Conservation (phyloP, 1,284 basidiomycete genomes). For the Coriolopsis trogii region DNA sequence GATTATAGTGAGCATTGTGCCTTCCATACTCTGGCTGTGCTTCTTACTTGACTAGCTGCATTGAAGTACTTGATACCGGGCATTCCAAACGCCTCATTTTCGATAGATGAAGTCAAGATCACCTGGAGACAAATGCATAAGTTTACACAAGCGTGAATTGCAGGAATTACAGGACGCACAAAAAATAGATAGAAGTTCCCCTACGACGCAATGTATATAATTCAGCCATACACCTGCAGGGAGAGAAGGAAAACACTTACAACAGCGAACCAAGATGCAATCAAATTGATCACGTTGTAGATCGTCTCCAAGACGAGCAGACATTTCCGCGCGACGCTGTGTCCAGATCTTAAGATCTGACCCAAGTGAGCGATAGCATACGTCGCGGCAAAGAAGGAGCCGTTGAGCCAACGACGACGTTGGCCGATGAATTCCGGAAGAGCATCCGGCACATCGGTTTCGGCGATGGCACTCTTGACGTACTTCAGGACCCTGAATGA, state of each 20-base stretch:
- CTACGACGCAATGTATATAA: conserved; percentile 35
- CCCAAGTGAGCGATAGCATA: conserved; percentile 83
- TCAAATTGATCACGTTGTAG: conserved; percentile 88
- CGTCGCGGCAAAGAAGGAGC: conserved; percentile 94
- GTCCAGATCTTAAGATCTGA: conserved; percentile 86
- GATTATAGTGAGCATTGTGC: no score
- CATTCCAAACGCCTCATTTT: conserved; percentile 74
- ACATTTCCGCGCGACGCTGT: conserved; percentile 78
- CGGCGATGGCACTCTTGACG: conserved; percentile 93
- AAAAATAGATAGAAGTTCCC: conserved; percentile 98
- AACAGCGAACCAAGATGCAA: conserved; percentile 93
- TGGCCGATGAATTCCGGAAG: conserved; percentile 96
- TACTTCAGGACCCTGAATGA: conserved; percentile 85
- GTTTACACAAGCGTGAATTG: conserved; percentile 43
- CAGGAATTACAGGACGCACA: conserved; percentile 76
- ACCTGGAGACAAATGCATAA: conserved; percentile 36
- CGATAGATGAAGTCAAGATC: conserved; percentile 87
- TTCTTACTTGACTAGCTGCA: conserved; percentile 70
- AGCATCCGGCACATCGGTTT: conserved; percentile 95
- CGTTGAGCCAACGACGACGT: conserved; percentile 89
- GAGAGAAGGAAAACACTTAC: conserved; percentile 46
- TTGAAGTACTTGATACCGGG: conserved; percentile 80
- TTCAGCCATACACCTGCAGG: background rate
- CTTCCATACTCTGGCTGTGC: no score
- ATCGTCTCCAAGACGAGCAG: conserved; percentile 80